Evolutionary conservation across 768 basidiomycete genomes (phyloP).

Genomic region (Calocera viscosa): DNA sequence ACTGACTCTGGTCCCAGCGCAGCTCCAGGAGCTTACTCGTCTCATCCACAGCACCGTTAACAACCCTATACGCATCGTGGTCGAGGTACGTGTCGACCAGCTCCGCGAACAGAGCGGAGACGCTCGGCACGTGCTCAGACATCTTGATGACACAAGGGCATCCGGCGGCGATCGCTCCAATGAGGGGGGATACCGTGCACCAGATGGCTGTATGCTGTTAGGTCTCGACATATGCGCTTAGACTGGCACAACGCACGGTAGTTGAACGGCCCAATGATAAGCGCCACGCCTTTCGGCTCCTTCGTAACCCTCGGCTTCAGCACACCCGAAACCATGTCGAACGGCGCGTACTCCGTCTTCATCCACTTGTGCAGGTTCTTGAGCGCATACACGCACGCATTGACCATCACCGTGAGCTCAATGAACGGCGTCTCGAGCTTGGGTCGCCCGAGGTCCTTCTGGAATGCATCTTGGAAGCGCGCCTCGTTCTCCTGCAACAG

Average conservation of each 20-base stretch:
- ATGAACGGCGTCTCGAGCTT: conserved; percentile 47
- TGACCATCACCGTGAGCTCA: conserved; percentile 45
- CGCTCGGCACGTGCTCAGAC: conserved; percentile 51
- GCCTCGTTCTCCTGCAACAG: conserved; percentile 58
- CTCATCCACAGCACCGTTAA: conserved; percentile 56
- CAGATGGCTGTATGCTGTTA: not conserved
- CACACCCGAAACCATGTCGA: conserved; percentile 42
- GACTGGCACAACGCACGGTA: conserved; percentile 9
- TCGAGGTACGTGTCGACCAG: conserved; percentile 69
- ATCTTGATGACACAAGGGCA: conserved; percentile 62
- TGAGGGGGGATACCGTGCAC: not conserved
- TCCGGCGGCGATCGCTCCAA: conserved; percentile 68
- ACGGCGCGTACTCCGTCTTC: conserved; percentile 45
- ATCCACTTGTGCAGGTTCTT: conserved; percentile 63
- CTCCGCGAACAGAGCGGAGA: conserved; percentile 47
- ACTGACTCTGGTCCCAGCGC: conserved; percentile 49
- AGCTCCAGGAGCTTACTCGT: conserved; percentile 61
- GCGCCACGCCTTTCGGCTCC: conserved; percentile 44
- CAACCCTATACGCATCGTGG: conserved; percentile 45
- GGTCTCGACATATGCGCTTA: not conserved
- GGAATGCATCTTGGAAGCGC: conserved; percentile 46
- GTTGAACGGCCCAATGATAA: conserved; percentile 25
- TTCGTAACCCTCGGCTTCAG: conserved; percentile 56
- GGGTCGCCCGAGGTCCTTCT: conserved; percentile 52
- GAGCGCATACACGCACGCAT: conserved; percentile 42